These are phyloP conservation scores for Iberis pinnata DNA, from an alignment of 345 rosid genomes.

Conservation along the genomic window DNA sequence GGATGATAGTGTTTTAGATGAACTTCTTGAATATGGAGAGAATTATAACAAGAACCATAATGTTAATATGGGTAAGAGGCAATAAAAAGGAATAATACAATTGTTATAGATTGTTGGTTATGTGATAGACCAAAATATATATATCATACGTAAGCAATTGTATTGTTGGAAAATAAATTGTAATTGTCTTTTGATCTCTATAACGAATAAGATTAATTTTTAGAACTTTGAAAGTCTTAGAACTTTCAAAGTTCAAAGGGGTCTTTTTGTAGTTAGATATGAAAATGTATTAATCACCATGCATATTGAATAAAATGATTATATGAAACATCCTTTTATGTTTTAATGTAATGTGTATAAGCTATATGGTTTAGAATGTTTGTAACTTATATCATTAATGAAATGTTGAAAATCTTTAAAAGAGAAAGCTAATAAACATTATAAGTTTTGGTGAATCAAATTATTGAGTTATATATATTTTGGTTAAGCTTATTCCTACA, in stretches of 20 bases:
- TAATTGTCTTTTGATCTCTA: conserved; percentile 14
- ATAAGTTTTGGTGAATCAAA: no score
- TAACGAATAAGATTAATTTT: conserved; percentile 20
- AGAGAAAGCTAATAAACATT: no score
- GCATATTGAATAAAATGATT: conserved; percentile 3
- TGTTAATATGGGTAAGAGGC: conserved; percentile 48
- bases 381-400: no score
- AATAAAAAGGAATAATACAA: conserved; percentile 24
- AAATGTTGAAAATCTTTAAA: no score
- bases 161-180: conserved; percentile 6
- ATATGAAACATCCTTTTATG: conserved; percentile 13
- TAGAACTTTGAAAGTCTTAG: not conserved
- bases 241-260: conserved; percentile 7
- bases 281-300: conserved; percentile 12
- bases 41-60: conserved; percentile 25
- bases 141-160: not conserved
- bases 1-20: conserved; percentile 63
- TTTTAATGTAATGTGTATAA: not conserved
- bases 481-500: no score
- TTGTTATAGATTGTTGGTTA: conserved; percentile 2
- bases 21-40: conserved; percentile 46
- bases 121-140: conserved; percentile 7
- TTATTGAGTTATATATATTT: no score
- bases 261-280: conserved; percentile 16
- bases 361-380: conserved; percentile 6